Percentiles rank a stretch among this genome's conserved stretches.
phyloP scores from a whole-genome alignment of 116 monocot species.

The Phalaenopsis hybrid region DNA sequence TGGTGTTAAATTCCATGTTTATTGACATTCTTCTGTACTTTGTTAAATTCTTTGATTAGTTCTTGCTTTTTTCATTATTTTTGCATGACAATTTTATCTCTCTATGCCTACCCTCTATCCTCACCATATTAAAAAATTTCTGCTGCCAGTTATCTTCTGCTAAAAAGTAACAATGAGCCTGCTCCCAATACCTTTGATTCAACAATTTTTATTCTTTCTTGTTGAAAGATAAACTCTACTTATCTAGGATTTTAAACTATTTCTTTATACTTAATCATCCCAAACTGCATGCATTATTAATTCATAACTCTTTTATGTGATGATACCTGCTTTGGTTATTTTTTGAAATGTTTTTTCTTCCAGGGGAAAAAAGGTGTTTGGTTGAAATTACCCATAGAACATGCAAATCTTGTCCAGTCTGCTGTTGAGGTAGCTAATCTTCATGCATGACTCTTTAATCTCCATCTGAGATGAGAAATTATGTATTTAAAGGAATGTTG shows the following conservation, averaged over 20 bases:
- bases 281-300: not conserved
- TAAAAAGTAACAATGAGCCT: not conserved
- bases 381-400: conserved; percentile 19
- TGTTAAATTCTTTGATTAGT: not conserved
- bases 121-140: not conserved
- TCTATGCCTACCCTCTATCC: too few species aligned
- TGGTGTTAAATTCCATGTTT: not conserved
- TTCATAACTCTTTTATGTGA: not conserved
- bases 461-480: not conserved
- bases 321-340: not conserved
- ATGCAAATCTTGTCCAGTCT: conserved; percentile 23
- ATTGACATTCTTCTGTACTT: not conserved
- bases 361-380: conserved; percentile 27
- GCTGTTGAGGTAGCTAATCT: conserved; percentile 18
- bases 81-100: not conserved
- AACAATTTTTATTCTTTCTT: not conserved
- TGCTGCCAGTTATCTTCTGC: not conserved
- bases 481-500: not conserved
- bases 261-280: not conserved
- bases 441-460: not conserved
- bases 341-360: not conserved
- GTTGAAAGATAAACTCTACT: not conserved
- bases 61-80: not conserved
- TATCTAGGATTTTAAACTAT: not conserved
- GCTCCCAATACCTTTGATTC: not conserved